Evolutionary conservation across 805 yeast genomes (phyloP), one percentile per base, ranked within the genome.

Genomic region (Myxozyma udenii): DNA sequence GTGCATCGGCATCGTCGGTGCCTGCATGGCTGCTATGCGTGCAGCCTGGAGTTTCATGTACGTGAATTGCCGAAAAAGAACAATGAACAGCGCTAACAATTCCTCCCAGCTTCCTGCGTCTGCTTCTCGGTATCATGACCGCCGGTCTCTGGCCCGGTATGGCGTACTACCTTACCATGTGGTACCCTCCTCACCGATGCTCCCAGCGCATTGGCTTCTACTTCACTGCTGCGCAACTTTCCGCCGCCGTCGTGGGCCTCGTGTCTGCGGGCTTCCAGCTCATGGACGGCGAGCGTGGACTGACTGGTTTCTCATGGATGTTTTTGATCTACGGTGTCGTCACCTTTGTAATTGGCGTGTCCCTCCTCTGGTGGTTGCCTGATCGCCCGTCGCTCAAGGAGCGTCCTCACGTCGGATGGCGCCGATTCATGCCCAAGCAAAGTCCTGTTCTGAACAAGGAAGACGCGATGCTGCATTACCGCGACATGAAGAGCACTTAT

Each of bases 191-290:
- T 46, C 81, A 84, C 42, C 74, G 93, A 53, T 78, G 81, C 60
- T 85, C 95, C 1, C 77, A 79, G 57, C 74, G 96, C 64, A 84
- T 87, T 57, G 96, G 96, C 1, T 87, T 84, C 70, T 87, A 87
- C 68, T 87, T 84, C 68, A 87, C 95, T 1, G 96, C 96, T 19
- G 95, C 96, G 1, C 96, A 87, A 68, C 66, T 87, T n/a, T 81
- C 90, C 41, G 90, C 95, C 0, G 81, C 95, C n/a, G 91, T 81
- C 6, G 89, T 90, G 6, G 95, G 95, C 37, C 75, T 87, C 49
- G 87, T 87, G 12, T 79, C 85, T 49, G 96, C 95, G 2, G 95
- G 95, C 0, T 85, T 87, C 72, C 95, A 87, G 66, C 82, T 78
- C 58, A 84, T 87, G 80, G 90, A 87, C 65, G 83, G 83, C 53